Evolutionary conservation across 1,139 yeast genomes (phyloP), one percentile per base, ranked within the genome.

Genomic region (Chernovozyma sophiae-reginae): DNA sequence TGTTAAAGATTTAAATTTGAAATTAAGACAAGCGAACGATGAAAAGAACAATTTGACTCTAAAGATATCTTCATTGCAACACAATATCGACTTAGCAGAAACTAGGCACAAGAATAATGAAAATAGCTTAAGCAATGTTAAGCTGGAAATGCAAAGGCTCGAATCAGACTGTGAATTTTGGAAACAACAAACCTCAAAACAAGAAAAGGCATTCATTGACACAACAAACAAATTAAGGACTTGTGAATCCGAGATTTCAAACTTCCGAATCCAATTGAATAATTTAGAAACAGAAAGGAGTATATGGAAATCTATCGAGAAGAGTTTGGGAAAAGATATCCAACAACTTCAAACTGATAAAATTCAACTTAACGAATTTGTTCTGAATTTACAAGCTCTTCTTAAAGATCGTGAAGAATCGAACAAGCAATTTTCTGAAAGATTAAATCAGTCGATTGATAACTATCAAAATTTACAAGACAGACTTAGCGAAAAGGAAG

Each of bases 331-430:
- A 26, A 63, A 63, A 20, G 92, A 84, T 42, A 68, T 79, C 34
- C 59, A 64, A 4, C 74, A 68, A 27, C 62, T 85, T 40, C 62
- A 70, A 35, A 68, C 68, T 4, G 95, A 87, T 51, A 79, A 79
- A 49, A 59, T 72, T 10, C 74, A 79, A 38, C 64, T 86, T 32
- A 80, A 72, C 45, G 73, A 75, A 6, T 66, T 81, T 43, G 70
- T 85, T n/a, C 56, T 74, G 17, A 83, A 75, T 48, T 61, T 85
- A 39, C 90, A 85, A 55, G 48, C 74, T 1, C 58, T 81, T 29
- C 77, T 81, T 38, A 70, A 69, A 38, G 94, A 85, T 52, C 71
- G 90, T 37, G 84, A 81, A 38, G 52, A 64, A 1, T 62, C 77
- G 8, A 68, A 74, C 33, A 56, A 63, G 20, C 82, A 79, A 30